phyloP scores from a whole-genome alignment of 1,284 basidiomycete genomes.

The Pterulicium gracile region DNA sequence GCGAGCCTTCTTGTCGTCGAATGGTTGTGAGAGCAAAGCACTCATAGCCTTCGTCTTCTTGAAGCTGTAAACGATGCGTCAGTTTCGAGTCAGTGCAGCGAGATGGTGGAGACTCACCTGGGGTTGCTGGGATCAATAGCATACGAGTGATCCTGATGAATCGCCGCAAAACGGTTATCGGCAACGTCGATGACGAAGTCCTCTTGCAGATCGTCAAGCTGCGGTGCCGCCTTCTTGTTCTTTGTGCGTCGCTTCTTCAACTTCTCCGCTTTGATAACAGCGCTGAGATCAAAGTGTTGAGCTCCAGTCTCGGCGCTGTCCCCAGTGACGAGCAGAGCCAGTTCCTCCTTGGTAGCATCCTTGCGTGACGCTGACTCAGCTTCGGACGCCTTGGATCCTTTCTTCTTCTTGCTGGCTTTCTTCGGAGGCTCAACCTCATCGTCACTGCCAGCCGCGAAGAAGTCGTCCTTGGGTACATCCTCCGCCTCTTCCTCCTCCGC shows the following conservation, averaged over 20 bases:
- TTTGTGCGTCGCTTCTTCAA: slow-evolving; percentile 36
- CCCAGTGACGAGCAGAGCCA: slow-evolving; percentile 52
- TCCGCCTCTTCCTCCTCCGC: slow-evolving; percentile 16
- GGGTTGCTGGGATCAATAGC: slow-evolving; percentile 96
- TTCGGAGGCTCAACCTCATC: slow-evolving; percentile 20
- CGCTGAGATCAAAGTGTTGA: slow-evolving; percentile 87
- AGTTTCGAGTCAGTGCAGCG: slow-evolving; percentile 6
- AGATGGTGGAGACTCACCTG: slow-evolving; percentile 45
- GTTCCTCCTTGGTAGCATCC: slow-evolving; percentile 45
- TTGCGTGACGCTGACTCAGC: slow-evolving; percentile 10
- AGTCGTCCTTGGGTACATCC: slow-evolving; percentile 42
- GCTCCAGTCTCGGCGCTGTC: slow-evolving; percentile 44
- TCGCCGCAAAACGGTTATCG: slow-evolving; percentile 80
- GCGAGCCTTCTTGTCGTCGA: slow-evolving; percentile 35
- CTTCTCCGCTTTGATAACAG: slow-evolving; percentile 83
- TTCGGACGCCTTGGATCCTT: slow-evolving; percentile 13
- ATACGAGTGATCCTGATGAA: slow-evolving; percentile 87
- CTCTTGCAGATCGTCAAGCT: slow-evolving; percentile 54
- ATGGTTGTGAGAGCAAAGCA: slow-evolving; percentile 56
- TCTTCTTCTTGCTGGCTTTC: slow-evolving; percentile 17
- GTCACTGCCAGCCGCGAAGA: slow-evolving; percentile 54
- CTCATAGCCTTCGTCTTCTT: slow-evolving; percentile 86
- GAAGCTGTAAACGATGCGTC: slow-evolving; percentile 41
- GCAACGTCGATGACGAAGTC: slow-evolving; percentile 80
- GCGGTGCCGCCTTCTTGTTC: slow-evolving; percentile 29